Evolutionary conservation across 2,329 filamentous ascomycete genomes (phyloP).

Genomic region (Sodiomyces alkalinus): DNA sequence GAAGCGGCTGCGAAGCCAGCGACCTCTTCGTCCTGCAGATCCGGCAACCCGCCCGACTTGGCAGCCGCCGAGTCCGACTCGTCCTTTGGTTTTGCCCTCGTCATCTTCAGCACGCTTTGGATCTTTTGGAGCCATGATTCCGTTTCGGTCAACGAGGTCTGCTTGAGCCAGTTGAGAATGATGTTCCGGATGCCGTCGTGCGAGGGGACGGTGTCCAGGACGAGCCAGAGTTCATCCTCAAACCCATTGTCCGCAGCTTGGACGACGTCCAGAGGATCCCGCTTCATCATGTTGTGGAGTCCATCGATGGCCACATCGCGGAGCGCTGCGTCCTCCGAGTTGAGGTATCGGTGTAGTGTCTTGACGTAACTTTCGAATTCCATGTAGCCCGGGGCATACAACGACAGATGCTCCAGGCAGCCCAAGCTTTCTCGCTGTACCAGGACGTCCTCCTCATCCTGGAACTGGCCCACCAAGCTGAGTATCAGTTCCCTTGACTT

Average conservation of each 20-base stretch:
- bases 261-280: conserved; percentile 72
- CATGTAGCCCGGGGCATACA: conserved; percentile 83
- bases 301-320: conserved; percentile 74
- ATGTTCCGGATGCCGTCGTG: conserved; percentile 77
- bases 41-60: conserved; percentile 42
- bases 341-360: conserved; percentile 62
- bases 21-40: conserved; percentile 90
- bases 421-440: conserved; percentile 64
- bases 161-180: conserved; percentile 82
- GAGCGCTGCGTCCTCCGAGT: conserved; percentile 52
- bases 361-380: conserved; percentile 74
- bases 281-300: conserved; percentile 88
- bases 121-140: conserved; percentile 77
- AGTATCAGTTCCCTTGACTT: conserved; percentile 90
- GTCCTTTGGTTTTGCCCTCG: conserved; percentile 49
- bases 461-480: conserved; percentile 70
- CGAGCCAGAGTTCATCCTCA: conserved; percentile 84
- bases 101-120: conserved; percentile 81
- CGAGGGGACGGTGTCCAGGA: conserved; percentile 60
- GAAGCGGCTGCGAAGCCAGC: conserved; percentile 68
- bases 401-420: conserved; percentile 78
- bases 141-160: conserved; percentile 71
- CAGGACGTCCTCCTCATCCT: conserved; percentile 48
- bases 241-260: conserved; percentile 60
- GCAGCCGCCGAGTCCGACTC: conserved; percentile 25